Percentiles rank a stretch among this genome's conserved stretches.
Evolutionary conservation across 345 rosid genomes (phyloP).

Genomic region (Stellera chamaejasme): DNA sequence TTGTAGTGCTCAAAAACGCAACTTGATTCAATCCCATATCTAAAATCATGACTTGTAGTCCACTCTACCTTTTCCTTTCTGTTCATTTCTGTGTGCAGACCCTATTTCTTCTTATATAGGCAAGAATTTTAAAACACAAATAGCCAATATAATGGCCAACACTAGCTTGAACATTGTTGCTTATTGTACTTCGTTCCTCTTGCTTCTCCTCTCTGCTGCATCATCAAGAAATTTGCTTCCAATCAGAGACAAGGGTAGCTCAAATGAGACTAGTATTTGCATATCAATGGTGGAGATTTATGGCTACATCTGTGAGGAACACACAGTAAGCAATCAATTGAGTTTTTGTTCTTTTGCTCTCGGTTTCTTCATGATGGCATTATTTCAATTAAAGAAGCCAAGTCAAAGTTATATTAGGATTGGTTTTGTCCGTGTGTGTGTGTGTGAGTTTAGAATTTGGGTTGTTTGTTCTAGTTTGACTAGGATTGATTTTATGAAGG

Average conservation of each 20-base stretch:
- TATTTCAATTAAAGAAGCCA: too few relatives aligned
- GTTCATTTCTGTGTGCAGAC: not conserved
- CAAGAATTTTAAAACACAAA: not conserved
- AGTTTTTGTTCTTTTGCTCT: not conserved
- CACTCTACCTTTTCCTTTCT: too few relatives aligned
- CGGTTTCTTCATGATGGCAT: not conserved
- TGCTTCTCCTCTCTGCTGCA: not conserved
- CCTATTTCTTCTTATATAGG: not conserved
- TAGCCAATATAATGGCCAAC: not conserved
- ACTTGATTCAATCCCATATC: too few relatives aligned
- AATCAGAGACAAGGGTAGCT: not conserved
- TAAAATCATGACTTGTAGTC: too few relatives aligned
- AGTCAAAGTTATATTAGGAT: too few relatives aligned
- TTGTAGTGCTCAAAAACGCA: too few relatives aligned
- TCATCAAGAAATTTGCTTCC: not conserved
- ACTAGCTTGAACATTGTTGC: not conserved
- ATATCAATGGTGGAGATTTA: not conserved
- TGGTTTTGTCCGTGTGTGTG: too few relatives aligned
- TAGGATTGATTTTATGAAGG: too few relatives aligned
- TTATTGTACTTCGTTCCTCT: not conserved
- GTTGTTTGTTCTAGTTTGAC: too few relatives aligned
- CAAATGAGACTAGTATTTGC: not conserved
- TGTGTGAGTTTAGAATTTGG: too few relatives aligned
- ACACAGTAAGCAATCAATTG: conserved; percentile 10
- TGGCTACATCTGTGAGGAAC: not conserved